phyloP scores from a whole-genome alignment of 495 filamentous ascomycete genomes.

The Xylaria longipes region DNA sequence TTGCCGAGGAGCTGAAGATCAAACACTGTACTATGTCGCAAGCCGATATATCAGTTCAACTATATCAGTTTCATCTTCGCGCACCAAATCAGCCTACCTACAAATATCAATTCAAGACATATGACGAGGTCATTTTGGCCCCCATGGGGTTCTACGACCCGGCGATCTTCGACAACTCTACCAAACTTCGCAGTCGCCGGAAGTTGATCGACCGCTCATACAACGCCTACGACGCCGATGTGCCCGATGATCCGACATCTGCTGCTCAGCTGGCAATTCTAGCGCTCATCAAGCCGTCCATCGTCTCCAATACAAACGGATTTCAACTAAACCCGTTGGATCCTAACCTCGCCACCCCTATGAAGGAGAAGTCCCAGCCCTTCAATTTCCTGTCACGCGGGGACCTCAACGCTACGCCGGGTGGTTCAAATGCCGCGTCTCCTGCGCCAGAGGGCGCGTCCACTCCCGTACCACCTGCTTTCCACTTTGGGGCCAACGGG shows the following conservation, averaged over 20 bases:
- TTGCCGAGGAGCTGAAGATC: conserved; percentile 94
- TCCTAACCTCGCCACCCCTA: conserved; percentile 55
- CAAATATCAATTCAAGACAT: conserved; percentile 92
- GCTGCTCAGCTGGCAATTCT: conserved; percentile 83
- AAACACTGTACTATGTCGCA: conserved; percentile 88
- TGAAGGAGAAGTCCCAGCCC: conserved; percentile 58
- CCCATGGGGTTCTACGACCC: conserved; percentile 92
- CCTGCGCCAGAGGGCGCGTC: conserved; percentile 78
- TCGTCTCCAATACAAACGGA: conserved; percentile 47
- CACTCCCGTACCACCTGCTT: conserved; percentile 67
- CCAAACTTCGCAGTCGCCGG: conserved; percentile 78
- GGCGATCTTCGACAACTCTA: conserved; percentile 77
- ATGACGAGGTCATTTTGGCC: conserved; percentile 90
- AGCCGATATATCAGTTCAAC: conserved; percentile 78
- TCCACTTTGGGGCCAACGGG: conserved; percentile 54
- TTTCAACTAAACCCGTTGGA: conserved; percentile 42
- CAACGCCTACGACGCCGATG: conserved; percentile 86
- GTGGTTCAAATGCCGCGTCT: conserved; percentile 83
- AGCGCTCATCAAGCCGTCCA: conserved; percentile 67
- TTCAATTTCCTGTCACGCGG: conserved; percentile 62
- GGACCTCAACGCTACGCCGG: conserved; percentile 70
- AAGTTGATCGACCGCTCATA: conserved; percentile 82
- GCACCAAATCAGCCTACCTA: conserved; percentile 85
- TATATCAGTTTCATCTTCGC: conserved; percentile 86
- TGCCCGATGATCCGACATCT: conserved; percentile 87